Percentiles rank a stretch among this genome's conserved stretches.
These are phyloP conservation scores for Ustilago vetiveriae DNA, from an alignment of 1,284 basidiomycete genomes.

Conservation along the genomic window DNA sequence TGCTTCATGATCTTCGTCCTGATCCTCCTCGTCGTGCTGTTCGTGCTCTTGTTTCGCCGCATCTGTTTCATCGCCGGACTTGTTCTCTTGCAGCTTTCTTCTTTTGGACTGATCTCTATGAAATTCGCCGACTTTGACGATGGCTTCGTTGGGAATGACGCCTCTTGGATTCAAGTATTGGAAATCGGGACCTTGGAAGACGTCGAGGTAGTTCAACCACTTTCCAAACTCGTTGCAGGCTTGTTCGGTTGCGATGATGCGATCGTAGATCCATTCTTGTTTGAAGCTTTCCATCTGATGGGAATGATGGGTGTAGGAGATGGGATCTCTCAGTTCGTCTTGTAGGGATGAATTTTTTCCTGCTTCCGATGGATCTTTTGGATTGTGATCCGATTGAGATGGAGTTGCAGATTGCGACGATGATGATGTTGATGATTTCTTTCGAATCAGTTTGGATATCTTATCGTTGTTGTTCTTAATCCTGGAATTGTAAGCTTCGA, in stretches of 20 bases:
- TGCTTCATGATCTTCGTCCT: slow-evolving; percentile 68
- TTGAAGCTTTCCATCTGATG: slow-evolving; percentile 60
- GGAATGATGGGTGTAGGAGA: slow-evolving; percentile 42
- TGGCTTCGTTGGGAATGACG: slow-evolving; percentile 64
- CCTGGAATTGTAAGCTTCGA: slow-evolving; percentile 79
- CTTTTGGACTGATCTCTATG: slow-evolving; percentile 76
- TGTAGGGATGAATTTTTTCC: slow-evolving; percentile 4
- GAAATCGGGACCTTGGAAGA: slow-evolving; percentile 61
- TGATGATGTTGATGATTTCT: slow-evolving; percentile 17
- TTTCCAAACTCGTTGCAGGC: slow-evolving; percentile 73
- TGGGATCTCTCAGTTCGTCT: slow-evolving; percentile 43
- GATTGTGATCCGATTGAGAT: too few species aligned
- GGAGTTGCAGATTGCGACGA: too few species aligned
- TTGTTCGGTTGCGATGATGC: slow-evolving; percentile 76
- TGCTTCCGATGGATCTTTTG: slow-evolving; percentile 1
- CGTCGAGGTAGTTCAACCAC: slow-evolving; percentile 67
- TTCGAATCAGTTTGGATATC: slow-evolving; percentile 67
- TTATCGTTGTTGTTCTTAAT: slow-evolving; percentile 65
- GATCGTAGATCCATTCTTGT: slow-evolving; percentile 61
- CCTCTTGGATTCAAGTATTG: slow-evolving; percentile 68
- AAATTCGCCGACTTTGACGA: slow-evolving; percentile 70
- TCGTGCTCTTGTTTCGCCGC: too few species aligned
- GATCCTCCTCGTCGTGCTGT: slow-evolving; percentile 56
- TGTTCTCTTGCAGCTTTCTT: slow-evolving; percentile 26
- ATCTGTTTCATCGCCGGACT: too few species aligned